Conservation (phyloP, 352 stramenopile genomes). For the Phytophthora chlamydospora region DNA sequence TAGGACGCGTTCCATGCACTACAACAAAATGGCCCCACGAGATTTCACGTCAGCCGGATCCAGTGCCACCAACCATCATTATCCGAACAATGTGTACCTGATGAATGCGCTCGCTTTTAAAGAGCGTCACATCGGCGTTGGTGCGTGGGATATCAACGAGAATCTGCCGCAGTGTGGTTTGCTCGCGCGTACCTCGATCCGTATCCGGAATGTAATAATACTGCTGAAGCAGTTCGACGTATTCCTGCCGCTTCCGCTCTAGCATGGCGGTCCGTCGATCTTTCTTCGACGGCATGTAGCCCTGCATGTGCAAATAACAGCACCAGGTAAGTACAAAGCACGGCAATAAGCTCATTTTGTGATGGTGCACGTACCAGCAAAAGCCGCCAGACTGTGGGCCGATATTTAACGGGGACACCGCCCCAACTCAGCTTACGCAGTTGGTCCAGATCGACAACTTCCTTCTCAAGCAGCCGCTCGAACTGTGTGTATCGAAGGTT, state of each 20-base stretch:
- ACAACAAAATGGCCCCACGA: slow-evolving; percentile 13
- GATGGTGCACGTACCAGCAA: slow-evolving; percentile 77
- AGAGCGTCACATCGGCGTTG: slow-evolving; percentile 95
- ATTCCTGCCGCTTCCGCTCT: slow-evolving; percentile 95
- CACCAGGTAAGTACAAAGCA: not conserved
- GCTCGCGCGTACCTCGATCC: slow-evolving; percentile 94
- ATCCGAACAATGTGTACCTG: slow-evolving; percentile 46
- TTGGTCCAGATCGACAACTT: slow-evolving; percentile 90
- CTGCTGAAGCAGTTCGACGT: slow-evolving; percentile 93
- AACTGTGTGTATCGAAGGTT: slow-evolving; percentile 84
- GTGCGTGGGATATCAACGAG: slow-evolving; percentile 99
- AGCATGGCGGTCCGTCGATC: slow-evolving; percentile 92
- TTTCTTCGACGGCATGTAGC: slow-evolving; percentile 97
- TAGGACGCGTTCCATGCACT: slow-evolving; percentile 95
- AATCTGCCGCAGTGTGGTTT: slow-evolving; percentile 96
- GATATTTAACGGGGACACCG: slow-evolving; percentile 86
- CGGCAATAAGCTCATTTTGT: not conserved
- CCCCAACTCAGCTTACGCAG: slow-evolving; percentile 93
- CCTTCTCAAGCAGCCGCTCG: slow-evolving; percentile 62
- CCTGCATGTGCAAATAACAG: slow-evolving; percentile 32
- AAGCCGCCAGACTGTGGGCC: slow-evolving; percentile 95
- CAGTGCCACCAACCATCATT: not conserved
- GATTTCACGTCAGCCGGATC: not conserved
- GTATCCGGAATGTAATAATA: slow-evolving; percentile 98
- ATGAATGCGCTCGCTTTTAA: slow-evolving; percentile 95